Percentiles rank a stretch among this genome's conserved stretches.
phyloP scores from a whole-genome alignment of 768 basidiomycete genomes.

The Amyloporia xantha region DNA sequence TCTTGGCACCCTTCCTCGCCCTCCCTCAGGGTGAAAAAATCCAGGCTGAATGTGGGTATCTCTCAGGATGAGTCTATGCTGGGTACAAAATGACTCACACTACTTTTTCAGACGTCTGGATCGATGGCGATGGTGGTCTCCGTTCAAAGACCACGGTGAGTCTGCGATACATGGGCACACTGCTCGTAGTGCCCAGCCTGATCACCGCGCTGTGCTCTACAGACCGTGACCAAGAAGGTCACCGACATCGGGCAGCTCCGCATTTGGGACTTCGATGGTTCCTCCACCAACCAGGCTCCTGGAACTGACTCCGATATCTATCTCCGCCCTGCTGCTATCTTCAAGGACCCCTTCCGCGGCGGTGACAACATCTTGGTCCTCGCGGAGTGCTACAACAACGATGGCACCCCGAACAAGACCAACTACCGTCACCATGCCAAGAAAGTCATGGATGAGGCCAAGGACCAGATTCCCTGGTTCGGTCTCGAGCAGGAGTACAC shows the following conservation, averaged over 20 bases:
- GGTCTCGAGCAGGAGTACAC: slow-evolving; percentile 99
- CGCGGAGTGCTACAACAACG: slow-evolving; percentile 97
- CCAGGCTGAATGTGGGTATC: slow-evolving; percentile 86
- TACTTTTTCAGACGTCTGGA: slow-evolving; percentile 79
- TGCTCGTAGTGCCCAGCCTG: background rate
- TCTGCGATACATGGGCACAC: slow-evolving; percentile 8
- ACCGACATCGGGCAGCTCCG: slow-evolving; percentile 87
- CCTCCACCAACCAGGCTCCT: slow-evolving; percentile 95
- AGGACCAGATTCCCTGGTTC: slow-evolving; percentile 85
- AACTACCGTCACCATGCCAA: slow-evolving; percentile 92
- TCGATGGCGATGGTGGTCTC: slow-evolving; percentile 90
- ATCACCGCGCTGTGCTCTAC: background rate
- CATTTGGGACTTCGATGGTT: slow-evolving; percentile 99
- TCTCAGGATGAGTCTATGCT: background rate
- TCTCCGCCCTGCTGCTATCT: slow-evolving; percentile 94
- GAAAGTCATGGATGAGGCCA: slow-evolving; percentile 93
- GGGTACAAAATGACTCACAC: slow-evolving; percentile 13
- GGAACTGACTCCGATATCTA: slow-evolving; percentile 96
- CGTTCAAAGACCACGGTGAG: slow-evolving; percentile 94
- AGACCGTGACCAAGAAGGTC: slow-evolving; percentile 87
- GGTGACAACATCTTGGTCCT: slow-evolving; percentile 97
- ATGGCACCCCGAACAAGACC: slow-evolving; percentile 95
- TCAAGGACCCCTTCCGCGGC: slow-evolving; percentile 99
- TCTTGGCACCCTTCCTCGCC: slow-evolving; percentile 84
- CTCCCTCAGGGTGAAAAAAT: slow-evolving; percentile 88